Evolutionary conservation across 805 yeast species (phyloP).

Genomic region (Suhomyces pyralidae): DNA sequence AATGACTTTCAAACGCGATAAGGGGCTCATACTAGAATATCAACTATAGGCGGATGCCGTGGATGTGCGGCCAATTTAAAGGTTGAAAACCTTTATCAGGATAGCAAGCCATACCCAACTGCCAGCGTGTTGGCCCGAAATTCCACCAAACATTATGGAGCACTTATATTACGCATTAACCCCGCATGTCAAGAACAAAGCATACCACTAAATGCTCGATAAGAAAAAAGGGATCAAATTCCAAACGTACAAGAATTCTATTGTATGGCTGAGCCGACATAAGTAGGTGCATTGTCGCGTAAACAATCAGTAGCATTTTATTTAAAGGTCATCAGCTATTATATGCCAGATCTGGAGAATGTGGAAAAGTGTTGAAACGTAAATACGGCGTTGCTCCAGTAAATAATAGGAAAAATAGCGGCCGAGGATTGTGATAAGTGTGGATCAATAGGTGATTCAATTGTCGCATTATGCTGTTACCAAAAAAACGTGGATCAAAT

Average conservation of each 20-base stretch:
- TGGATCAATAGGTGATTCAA: background rate
- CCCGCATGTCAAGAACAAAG: background rate
- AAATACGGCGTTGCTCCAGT: background rate
- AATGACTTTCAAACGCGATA: background rate
- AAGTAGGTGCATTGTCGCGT: background rate
- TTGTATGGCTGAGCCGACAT: background rate
- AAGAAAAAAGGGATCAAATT: background rate
- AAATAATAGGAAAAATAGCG: background rate
- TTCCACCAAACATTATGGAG: background rate
- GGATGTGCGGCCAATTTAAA: background rate
- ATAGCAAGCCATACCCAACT: background rate
- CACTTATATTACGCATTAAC: background rate
- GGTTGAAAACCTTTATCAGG: background rate
- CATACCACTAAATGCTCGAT: background rate
- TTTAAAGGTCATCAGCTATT: background rate
- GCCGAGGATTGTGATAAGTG: background rate
- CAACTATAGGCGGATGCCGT: background rate
- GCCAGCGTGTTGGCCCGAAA: background rate
- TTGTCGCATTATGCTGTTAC: background rate
- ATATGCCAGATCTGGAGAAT: slow-evolving; percentile 2
- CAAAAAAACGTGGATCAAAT: background rate
- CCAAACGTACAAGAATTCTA: background rate
- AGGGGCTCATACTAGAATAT: background rate
- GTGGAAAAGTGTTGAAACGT: background rate
- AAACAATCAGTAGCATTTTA: background rate